phyloP scores from a whole-genome alignment of 2,329 filamentous ascomycete species.

The Cordyceps sp. region DNA sequence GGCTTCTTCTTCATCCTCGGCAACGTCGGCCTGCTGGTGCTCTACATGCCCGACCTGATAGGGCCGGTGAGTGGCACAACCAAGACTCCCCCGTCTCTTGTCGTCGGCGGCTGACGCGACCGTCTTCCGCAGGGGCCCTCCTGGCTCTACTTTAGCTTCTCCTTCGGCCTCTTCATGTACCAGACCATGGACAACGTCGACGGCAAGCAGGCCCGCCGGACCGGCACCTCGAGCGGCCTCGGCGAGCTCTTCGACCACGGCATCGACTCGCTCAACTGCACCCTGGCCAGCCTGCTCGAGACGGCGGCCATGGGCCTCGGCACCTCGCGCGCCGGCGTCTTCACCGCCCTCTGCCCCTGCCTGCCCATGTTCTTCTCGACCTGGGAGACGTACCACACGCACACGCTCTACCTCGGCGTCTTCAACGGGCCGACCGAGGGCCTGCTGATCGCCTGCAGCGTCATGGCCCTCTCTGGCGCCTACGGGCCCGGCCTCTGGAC shows the following conservation, averaged over 20 bases:
- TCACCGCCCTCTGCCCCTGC: slow-evolving; percentile 81
- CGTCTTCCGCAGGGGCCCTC: slow-evolving; percentile 45
- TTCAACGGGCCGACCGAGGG: slow-evolving; percentile 97
- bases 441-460: slow-evolving; percentile 66
- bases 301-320: slow-evolving; percentile 88
- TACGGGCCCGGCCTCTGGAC: slow-evolving; percentile 84
- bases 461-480: slow-evolving; percentile 78
- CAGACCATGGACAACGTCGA: slow-evolving; percentile 99
- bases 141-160: slow-evolving; percentile 95
- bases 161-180: slow-evolving; percentile 93
- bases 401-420: slow-evolving; percentile 88
- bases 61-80: slow-evolving; percentile 59
- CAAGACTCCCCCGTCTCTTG: neutral
- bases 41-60: slow-evolving; percentile 77
- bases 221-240: slow-evolving; percentile 83
- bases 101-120: neutral
- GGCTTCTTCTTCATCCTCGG: slow-evolving; percentile 88
- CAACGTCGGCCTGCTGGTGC: slow-evolving; percentile 58
- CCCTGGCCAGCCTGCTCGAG: slow-evolving; percentile 76
- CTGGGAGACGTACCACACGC: slow-evolving; percentile 98
- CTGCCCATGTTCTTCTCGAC: slow-evolving; percentile 99
- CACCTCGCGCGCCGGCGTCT: slow-evolving; percentile 67
- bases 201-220: slow-evolving; percentile 90
- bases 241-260: slow-evolving; percentile 98
- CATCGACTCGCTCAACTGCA: slow-evolving; percentile 96